Percentiles rank a stretch among this genome's conserved stretches.
phyloP scores from a whole-genome alignment of 2,329 filamentous ascomycete genomes.

The Talaromyces amestolkiae region DNA sequence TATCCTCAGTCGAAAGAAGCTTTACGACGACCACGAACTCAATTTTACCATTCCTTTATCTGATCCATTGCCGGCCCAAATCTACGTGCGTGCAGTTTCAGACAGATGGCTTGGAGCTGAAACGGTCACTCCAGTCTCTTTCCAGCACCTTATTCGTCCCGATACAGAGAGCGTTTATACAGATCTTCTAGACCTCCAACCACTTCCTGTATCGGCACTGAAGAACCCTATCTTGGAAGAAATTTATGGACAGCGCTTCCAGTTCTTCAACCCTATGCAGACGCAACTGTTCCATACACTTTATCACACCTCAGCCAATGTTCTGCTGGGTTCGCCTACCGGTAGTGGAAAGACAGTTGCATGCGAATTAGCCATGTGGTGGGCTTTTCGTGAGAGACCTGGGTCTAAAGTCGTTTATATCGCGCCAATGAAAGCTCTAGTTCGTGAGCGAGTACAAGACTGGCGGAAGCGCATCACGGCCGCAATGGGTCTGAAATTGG shows the following conservation, averaged over 20 bases:
- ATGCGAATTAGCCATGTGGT: constrained; percentile 97
- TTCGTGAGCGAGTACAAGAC: constrained; percentile 92
- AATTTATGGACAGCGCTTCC: constrained; percentile 82
- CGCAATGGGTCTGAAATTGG: constrained; percentile 82
- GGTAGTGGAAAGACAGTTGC: constrained; percentile 97
- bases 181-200: constrained; percentile 86
- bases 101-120: constrained; percentile 97
- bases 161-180: constrained; percentile 98
- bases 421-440: constrained; percentile 97
- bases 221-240: constrained; percentile 86
- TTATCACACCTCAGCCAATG: constrained; percentile 88
- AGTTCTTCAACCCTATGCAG: constrained; percentile 99
- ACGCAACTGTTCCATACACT: constrained; percentile 97
- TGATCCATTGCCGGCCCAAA: constrained; percentile 89
- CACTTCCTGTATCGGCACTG: constrained; percentile 78
- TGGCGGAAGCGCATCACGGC: constrained; percentile 80
- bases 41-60: constrained; percentile 96
- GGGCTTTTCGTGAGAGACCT: constrained; percentile 91
- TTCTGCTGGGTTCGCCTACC: constrained; percentile 90
- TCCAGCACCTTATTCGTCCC: constrained; percentile 94
- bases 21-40: constrained; percentile 94
- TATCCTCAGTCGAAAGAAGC: constrained; percentile 82
- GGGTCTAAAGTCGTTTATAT: constrained; percentile 99
- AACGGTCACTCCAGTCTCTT: constrained; percentile 91
- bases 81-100: constrained; percentile 91